Evolutionary conservation across 306 rosid genomes (phyloP).

Genomic region (Chamaecrista fasciculata): DNA sequence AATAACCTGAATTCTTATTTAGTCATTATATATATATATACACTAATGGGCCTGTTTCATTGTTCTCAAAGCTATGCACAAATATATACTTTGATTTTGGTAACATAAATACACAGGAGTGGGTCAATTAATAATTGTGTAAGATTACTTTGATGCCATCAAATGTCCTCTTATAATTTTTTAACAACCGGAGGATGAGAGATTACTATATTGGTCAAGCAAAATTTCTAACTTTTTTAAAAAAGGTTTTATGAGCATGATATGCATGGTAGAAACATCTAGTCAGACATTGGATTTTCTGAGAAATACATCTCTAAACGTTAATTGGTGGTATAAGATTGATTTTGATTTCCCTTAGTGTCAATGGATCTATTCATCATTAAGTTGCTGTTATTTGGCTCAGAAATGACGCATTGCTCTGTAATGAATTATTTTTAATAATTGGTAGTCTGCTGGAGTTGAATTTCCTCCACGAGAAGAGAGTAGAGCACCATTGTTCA

Average conservation of each 20-base stretch:
- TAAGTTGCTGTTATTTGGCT: not conserved
- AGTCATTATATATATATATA: not conserved
- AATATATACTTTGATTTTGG: slow-evolving; percentile 8
- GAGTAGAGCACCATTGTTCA: slow-evolving; percentile 60
- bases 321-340: not conserved
- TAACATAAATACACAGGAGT: not conserved
- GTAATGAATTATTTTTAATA: slow-evolving; percentile 14
- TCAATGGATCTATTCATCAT: not conserved
- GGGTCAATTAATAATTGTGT: not conserved
- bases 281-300: not conserved
- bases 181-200: not conserved
- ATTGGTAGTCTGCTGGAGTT: slow-evolving; percentile 60
- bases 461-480: slow-evolving; percentile 75
- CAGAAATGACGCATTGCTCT: slow-evolving; percentile 4
- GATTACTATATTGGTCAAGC: not conserved
- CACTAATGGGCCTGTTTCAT: slow-evolving; percentile 9
- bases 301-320: not conserved
- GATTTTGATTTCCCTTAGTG: not conserved
- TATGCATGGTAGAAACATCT: not conserved
- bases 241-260: not conserved
- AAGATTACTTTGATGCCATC: not conserved
- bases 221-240: not conserved
- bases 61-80: slow-evolving; percentile 3
- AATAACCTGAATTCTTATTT: not conserved
- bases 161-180: not conserved